Percentiles rank a stretch among this genome's conserved stretches.
These are phyloP conservation scores for Sphaerulina musiva DNA, from an alignment of 2,329 filamentous ascomycete species.

Conservation along the genomic window DNA sequence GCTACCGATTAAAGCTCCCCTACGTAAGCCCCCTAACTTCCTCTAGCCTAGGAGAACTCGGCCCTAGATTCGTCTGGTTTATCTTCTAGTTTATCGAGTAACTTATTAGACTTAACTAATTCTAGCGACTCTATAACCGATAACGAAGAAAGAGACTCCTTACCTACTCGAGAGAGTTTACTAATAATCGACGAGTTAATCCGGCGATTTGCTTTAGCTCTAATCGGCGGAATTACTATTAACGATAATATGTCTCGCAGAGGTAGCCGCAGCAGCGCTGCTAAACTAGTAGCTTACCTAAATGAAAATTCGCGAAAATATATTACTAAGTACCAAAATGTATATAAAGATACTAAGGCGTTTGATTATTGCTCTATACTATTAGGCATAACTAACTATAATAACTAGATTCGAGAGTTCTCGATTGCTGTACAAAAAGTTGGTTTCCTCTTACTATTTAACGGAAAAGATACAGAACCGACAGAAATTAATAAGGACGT, in stretches of 20 bases:
- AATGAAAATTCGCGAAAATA: not conserved
- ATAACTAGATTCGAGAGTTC: not conserved
- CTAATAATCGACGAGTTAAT: not conserved
- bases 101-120: not conserved
- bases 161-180: not conserved
- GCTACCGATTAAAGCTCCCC: no score
- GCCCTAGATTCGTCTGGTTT: not conserved
- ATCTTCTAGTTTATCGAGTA: not conserved
- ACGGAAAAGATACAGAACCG: not conserved
- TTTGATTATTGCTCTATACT: not conserved
- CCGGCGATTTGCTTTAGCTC: not conserved
- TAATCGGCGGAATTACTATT: not conserved
- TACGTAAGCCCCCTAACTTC: no score
- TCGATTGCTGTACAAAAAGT: not conserved
- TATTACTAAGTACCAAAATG: not conserved
- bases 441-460: not conserved
- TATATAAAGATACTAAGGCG: not conserved
- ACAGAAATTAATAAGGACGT: not conserved
- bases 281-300: not conserved
- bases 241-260: not conserved
- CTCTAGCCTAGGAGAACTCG: not conserved
- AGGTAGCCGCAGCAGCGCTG: not conserved
- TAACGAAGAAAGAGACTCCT: not conserved
- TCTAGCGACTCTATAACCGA: not conserved
- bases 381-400: not conserved